These are phyloP conservation scores for Anthracocystis setariae DNA, from an alignment of 1,284 basidiomycete species.

Conservation along the genomic window DNA sequence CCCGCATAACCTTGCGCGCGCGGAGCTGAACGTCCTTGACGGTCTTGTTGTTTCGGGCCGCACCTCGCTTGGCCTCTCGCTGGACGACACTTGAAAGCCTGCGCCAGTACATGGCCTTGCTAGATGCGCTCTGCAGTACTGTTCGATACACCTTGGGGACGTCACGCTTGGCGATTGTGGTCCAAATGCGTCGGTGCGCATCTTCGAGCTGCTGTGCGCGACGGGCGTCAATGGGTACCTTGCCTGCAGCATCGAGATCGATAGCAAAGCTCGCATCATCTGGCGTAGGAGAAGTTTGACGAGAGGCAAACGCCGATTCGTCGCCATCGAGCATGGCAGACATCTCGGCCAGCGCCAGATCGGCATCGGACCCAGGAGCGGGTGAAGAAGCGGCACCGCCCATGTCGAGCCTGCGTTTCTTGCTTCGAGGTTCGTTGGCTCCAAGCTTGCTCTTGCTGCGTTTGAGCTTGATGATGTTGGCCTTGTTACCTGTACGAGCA, in stretches of 20 bases:
- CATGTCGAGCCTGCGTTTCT: slow-evolving; percentile 39
- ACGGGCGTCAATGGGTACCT: slow-evolving; percentile 55
- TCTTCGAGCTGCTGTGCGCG: slow-evolving; percentile 63
- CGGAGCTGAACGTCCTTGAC: slow-evolving; percentile 89
- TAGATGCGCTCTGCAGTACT: slow-evolving; percentile 61
- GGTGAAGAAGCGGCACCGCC: slow-evolving; percentile 32
- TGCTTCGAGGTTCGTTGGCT: slow-evolving; percentile 23
- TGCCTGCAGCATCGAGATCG: slow-evolving; percentile 46
- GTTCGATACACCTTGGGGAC: slow-evolving; percentile 66
- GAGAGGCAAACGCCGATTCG: slow-evolving; percentile 37
- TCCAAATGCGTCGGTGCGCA: slow-evolving; percentile 66
- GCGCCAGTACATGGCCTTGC: slow-evolving; percentile 74
- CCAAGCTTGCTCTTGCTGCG: slow-evolving; percentile 45
- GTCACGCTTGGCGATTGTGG: slow-evolving; percentile 65
- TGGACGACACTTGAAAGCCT: slow-evolving; percentile 81
- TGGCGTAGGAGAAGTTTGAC: slow-evolving; percentile 34
- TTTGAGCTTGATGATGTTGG: slow-evolving; percentile 53
- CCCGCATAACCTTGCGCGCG: slow-evolving; percentile 82
- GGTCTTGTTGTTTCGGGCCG: slow-evolving; percentile 81
- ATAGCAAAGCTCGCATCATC: slow-evolving; percentile 38
- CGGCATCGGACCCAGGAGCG: slow-evolving; percentile 36
- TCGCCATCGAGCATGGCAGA: slow-evolving; percentile 35
- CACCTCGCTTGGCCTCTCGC: slow-evolving; percentile 82
- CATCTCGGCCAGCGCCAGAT: slow-evolving; percentile 34
- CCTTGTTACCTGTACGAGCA: slow-evolving; percentile 23